A percentile compares a stretch with the other conserved stretches of the same genome.
Conservation (phyloP, 257 asterid genomes). For the Solanum neorickii region DNA sequence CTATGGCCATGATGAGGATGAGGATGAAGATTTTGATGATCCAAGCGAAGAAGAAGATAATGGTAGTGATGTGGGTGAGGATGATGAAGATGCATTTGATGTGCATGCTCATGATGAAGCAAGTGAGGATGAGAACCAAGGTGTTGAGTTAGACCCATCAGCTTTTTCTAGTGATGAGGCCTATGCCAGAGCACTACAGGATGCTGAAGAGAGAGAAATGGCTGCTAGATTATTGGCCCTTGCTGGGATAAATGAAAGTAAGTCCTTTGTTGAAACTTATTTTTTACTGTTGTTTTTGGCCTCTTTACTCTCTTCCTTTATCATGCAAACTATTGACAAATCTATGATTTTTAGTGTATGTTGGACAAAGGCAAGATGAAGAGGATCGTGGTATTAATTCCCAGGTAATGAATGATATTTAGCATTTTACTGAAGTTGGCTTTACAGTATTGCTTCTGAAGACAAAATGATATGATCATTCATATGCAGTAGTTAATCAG, state of each 20-base stretch:
- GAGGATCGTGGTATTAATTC: conserved; percentile 49
- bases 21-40: conserved; percentile 44
- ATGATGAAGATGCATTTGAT: conserved; percentile 54
- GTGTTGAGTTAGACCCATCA: conserved; percentile 68
- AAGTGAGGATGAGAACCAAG: conserved; percentile 37
- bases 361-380: conserved; percentile 10
- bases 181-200: conserved; percentile 94
- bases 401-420: conserved; percentile 37
- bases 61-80: conserved; percentile 45
- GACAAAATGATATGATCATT: not conserved
- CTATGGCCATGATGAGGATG: conserved; percentile 38
- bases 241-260: conserved; percentile 68
- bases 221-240: conserved; percentile 81
- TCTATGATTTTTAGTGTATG: conserved; percentile 13
- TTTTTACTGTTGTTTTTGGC: not conserved
- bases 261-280: not conserved
- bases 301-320: not conserved
- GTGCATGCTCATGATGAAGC: conserved; percentile 45
- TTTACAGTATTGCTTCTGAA: not conserved
- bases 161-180: conserved; percentile 88
- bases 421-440: not conserved
- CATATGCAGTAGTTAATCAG: not conserved
- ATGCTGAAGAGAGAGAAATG: conserved; percentile 84
- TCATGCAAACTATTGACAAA: conserved; percentile 24
- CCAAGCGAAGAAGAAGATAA: conserved; percentile 65